These are phyloP conservation scores for Entoloma clypeatum DNA, from an alignment of 1,284 basidiomycete genomes.

Conservation along the genomic window DNA sequence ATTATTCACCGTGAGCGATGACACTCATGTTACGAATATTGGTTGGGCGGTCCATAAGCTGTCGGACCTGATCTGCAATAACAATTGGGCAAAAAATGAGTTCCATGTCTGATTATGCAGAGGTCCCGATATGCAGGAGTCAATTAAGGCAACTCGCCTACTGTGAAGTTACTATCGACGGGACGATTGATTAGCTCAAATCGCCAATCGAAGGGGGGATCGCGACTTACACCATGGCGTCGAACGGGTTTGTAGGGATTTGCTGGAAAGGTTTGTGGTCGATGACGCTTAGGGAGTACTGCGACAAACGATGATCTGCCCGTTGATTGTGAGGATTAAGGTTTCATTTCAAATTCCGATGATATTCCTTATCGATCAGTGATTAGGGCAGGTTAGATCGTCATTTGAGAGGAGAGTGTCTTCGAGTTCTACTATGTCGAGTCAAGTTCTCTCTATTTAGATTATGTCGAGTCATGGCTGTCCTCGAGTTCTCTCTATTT, in stretches of 20 bases:
- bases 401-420: not conserved
- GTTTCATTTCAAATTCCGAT: conserved; percentile 14
- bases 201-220: conserved; percentile 14
- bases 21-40: conserved; percentile 99
- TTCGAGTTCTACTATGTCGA: not conserved
- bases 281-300: too few relatives aligned
- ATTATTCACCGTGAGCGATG: conserved; percentile 89
- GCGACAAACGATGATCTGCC: too few relatives aligned
- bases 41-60: conserved; percentile 85
- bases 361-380: conserved; percentile 18
- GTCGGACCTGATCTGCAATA: conserved; percentile 78
- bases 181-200: conserved; percentile 33
- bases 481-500: too few relatives aligned
- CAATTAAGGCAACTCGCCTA: conserved; percentile 53
- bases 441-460: too few relatives aligned
- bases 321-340: conserved; percentile 16
- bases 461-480: too few relatives aligned
- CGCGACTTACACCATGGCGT: conserved; percentile 71
- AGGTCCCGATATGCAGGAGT: conserved; percentile 9
- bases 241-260: conserved; percentile 33
- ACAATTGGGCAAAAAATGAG: conserved; percentile 15
- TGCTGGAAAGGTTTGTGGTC: conserved; percentile 31
- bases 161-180: conserved; percentile 81
- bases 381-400: conserved; percentile 20
- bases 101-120: too few relatives aligned